phyloP scores from a whole-genome alignment of 1,284 basidiomycete genomes.

The Paramarasmius palmivorus region DNA sequence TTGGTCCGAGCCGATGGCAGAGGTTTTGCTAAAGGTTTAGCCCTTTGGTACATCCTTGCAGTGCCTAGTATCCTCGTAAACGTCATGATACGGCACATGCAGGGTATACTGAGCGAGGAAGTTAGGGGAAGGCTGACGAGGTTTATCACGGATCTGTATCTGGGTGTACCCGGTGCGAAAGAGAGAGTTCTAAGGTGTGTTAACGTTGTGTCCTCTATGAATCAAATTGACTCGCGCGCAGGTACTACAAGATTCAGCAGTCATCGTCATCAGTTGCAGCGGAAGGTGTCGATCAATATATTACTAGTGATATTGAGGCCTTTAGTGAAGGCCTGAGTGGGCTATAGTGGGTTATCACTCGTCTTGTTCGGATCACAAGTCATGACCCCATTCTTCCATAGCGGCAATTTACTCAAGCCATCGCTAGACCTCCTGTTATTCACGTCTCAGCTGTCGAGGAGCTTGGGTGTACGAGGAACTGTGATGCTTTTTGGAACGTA shows the following conservation, averaged over 20 bases:
- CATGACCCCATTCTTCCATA: constrained; percentile 22
- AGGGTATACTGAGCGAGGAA: constrained; percentile 85
- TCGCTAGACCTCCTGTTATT: constrained; percentile 92
- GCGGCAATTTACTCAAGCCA: constrained; percentile 86
- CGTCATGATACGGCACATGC: constrained; percentile 91
- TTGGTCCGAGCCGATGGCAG: constrained; percentile 80
- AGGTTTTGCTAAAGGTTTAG: constrained; percentile 84
- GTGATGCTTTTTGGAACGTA: constrained; percentile 84
- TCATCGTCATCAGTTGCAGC: constrained; percentile 28
- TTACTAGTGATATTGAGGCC: constrained; percentile 90
- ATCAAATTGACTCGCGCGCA: neutral
- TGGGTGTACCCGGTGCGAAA: constrained; percentile 73
- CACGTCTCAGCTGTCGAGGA: constrained; percentile 87
- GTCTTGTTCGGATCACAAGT: constrained; percentile 1
- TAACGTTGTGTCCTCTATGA: neutral
- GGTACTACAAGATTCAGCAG: neutral
- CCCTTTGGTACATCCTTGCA: constrained; percentile 88
- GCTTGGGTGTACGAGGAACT: constrained; percentile 82
- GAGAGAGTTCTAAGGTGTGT: neutral
- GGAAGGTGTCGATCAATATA: constrained; percentile 86
- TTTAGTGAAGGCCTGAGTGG: constrained; percentile 90
- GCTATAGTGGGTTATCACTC: constrained; percentile 71
- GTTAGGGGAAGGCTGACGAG: constrained; percentile 88
- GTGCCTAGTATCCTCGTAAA: constrained; percentile 96
- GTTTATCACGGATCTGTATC: constrained; percentile 92